A percentile compares a stretch with the other conserved stretches of the same genome.
Evolutionary conservation across 805 yeast genomes (phyloP).

Genomic region (Candida ulmi): DNA sequence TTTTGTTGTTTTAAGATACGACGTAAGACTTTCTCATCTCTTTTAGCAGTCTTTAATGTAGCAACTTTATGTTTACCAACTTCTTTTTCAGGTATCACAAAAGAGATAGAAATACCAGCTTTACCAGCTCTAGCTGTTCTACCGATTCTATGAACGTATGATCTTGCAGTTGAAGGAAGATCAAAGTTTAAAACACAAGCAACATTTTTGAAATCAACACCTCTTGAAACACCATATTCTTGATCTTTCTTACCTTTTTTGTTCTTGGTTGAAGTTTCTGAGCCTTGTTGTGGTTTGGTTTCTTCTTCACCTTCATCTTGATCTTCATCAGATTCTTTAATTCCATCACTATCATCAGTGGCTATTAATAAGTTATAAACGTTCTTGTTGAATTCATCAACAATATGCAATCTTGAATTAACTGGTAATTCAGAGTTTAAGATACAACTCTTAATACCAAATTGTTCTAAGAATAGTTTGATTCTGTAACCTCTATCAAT

Average conservation of each 20-base stretch:
- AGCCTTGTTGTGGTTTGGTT: conserved; percentile 7
- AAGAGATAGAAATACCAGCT: conserved; percentile 90
- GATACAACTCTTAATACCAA: conserved; percentile 85
- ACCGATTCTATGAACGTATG: conserved; percentile 91
- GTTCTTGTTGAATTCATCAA: conserved; percentile 90
- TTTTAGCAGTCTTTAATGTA: conserved; percentile 58
- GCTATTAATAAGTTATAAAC: conserved; percentile 86
- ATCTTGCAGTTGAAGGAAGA: conserved; percentile 80
- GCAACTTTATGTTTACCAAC: conserved; percentile 89
- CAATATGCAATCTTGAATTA: conserved; percentile 89
- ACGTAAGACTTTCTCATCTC: conserved; percentile 80
- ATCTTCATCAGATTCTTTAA: conserved; percentile 45
- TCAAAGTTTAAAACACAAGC: conserved; percentile 96
- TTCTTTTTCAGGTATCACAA: conserved; percentile 77
- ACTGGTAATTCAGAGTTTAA: conserved; percentile 89
- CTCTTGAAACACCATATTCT: conserved; percentile 94
- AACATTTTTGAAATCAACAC: conserved; percentile 93
- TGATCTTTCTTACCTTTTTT: conserved; percentile 42
- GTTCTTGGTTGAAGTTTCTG: conserved; percentile 13
- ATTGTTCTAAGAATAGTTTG: conserved; percentile 87
- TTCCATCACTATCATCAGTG: conserved; percentile 79
- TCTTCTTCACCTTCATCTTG: conserved; percentile 23
- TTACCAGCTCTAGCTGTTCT: conserved; percentile 98
- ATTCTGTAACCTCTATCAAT: conserved; percentile 94
- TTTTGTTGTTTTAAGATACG: conserved; percentile 74